These are phyloP conservation scores for Rhodotorula babjevae DNA, from an alignment of 768 basidiomycete genomes.

Conservation along the genomic window DNA sequence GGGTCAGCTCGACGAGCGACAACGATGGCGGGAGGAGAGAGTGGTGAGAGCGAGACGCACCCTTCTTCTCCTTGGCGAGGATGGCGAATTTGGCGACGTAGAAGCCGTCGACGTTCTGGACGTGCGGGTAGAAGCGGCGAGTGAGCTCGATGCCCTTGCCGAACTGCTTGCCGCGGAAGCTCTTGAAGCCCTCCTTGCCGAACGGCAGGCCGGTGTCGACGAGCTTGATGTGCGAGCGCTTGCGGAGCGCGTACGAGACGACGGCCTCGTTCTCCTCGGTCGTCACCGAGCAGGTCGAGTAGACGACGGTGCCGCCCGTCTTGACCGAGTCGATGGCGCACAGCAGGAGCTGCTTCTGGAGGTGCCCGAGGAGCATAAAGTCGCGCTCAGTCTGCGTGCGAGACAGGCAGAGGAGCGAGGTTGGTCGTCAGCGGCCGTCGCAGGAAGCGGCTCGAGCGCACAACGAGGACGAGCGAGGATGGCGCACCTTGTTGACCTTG, in stretches of 20 bases:
- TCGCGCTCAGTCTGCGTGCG: slow-evolving; percentile 77
- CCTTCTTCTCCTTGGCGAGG: slow-evolving; percentile 43
- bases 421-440: not conserved
- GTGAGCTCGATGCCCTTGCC: slow-evolving; percentile 72
- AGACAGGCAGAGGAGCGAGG: not conserved
- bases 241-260: slow-evolving; percentile 92
- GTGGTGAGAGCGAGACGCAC: not conserved
- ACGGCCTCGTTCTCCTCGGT: slow-evolving; percentile 98
- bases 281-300: slow-evolving; percentile 96
- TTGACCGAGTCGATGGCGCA: slow-evolving; percentile 96
- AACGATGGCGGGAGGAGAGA: too few relatives aligned
- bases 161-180: slow-evolving; percentile 86
- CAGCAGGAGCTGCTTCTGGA: slow-evolving; percentile 96
- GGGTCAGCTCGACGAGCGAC: not conserved
- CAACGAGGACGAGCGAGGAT: not conserved
- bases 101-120: slow-evolving; percentile 99
- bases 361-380: slow-evolving; percentile 89
- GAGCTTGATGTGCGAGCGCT: slow-evolving; percentile 84
- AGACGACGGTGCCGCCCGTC: slow-evolving; percentile 89
- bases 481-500: slow-evolving; percentile 88
- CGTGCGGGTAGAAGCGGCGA: slow-evolving; percentile 66
- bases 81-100: slow-evolving; percentile 95
- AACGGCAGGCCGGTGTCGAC: slow-evolving; percentile 90
- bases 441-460: not conserved
- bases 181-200: slow-evolving; percentile 83